These are phyloP conservation scores for Trichophyton verrucosum DNA, from an alignment of 2,329 filamentous ascomycete genomes.

Conservation along the genomic window DNA sequence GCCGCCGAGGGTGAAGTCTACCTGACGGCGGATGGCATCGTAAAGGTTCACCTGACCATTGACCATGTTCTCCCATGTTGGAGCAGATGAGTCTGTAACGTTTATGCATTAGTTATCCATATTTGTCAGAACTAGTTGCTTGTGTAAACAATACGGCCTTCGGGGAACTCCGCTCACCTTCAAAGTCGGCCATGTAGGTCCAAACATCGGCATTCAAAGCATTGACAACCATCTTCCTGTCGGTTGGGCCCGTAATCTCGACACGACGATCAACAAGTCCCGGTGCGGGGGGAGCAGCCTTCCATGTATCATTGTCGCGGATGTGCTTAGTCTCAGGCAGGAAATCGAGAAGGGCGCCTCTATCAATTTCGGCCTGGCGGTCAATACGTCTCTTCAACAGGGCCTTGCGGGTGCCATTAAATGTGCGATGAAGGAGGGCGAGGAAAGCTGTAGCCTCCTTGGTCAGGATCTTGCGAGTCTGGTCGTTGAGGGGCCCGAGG, in stretches of 20 bases:
- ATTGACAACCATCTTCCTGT: slow-evolving; percentile 98
- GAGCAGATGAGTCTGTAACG: slow-evolving; percentile 69
- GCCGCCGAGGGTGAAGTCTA: slow-evolving; percentile 88
- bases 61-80: slow-evolving; percentile 99
- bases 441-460: slow-evolving; percentile 86
- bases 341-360: slow-evolving; percentile 80
- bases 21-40: slow-evolving; percentile 82
- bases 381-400: slow-evolving; percentile 75
- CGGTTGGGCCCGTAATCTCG: slow-evolving; percentile 94
- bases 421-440: slow-evolving; percentile 84
- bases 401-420: slow-evolving; percentile 77
- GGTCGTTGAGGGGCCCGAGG: slow-evolving; percentile 63
- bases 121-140: neutral
- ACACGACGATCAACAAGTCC: slow-evolving; percentile 86
- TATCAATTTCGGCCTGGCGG: slow-evolving; percentile 87
- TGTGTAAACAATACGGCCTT: neutral
- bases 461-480: slow-evolving; percentile 80
- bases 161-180: slow-evolving; percentile 52
- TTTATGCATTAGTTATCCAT: neutral
- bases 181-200: slow-evolving; percentile 99
- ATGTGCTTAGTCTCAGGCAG: slow-evolving; percentile 91
- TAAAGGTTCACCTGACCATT: slow-evolving; percentile 96
- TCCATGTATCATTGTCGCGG: slow-evolving; percentile 88
- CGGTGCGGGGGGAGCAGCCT: slow-evolving; percentile 77
- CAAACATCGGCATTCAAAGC: slow-evolving; percentile 90